phyloP scores from a whole-genome alignment of 1,284 basidiomycete genomes.

The Boletus subluridellus region DNA sequence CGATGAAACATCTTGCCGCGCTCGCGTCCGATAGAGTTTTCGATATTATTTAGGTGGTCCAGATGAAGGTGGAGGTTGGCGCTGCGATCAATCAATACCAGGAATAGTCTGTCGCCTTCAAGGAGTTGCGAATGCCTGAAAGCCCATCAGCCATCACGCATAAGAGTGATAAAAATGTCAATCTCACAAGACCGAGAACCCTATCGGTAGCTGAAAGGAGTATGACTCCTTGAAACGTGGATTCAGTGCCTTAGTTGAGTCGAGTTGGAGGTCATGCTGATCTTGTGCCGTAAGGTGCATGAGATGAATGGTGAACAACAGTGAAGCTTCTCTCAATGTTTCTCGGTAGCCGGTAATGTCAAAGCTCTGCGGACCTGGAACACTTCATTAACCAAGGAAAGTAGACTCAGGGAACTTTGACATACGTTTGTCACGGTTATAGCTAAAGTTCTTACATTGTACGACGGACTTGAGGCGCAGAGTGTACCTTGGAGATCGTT shows the following conservation, averaged over 20 bases:
- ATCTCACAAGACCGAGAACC: conserved; percentile 38
- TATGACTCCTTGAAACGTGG: conserved; percentile 33
- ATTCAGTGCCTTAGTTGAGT: conserved; percentile 37
- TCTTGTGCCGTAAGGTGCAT: conserved; percentile 44
- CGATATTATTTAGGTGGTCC: conserved; percentile 36
- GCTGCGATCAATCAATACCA: conserved; percentile 38
- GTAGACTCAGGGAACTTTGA: no score
- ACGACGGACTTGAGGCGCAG: conserved; percentile 14
- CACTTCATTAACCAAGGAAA: neutral
- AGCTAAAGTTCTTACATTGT: neutral
- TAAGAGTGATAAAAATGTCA: neutral
- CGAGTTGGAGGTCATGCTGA: conserved; percentile 40
- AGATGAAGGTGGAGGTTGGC: conserved; percentile 39
- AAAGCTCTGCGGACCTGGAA: conserved; percentile 16
- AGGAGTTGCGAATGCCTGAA: conserved; percentile 40
- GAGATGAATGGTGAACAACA: conserved; percentile 38
- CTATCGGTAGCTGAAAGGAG: conserved; percentile 38
- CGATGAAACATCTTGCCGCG: conserved; percentile 38
- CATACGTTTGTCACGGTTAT: conserved; percentile 5
- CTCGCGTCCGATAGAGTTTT: conserved; percentile 30
- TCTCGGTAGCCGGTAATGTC: conserved; percentile 21
- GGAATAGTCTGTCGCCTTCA: conserved; percentile 38
- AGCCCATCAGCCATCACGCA: neutral
- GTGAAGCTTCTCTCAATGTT: conserved; percentile 22
- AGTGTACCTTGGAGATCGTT: conserved; percentile 12